Evolutionary conservation across 371 early-diverging fungal genomes (phyloP).

Genomic region (Mucor ambiguus): DNA sequence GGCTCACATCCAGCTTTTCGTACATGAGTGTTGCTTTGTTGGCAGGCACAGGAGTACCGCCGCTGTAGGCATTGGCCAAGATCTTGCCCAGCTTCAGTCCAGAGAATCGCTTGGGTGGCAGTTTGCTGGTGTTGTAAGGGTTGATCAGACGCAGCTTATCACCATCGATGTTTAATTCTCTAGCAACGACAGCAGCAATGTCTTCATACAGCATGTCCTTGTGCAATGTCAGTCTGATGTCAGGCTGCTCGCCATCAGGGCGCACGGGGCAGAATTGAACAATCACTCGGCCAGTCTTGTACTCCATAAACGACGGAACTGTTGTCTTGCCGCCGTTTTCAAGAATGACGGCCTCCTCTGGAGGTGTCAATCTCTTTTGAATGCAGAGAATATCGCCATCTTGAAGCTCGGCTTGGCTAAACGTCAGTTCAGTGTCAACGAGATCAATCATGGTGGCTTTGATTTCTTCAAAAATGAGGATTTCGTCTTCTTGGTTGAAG

Average conservation of each 20-base stretch:
- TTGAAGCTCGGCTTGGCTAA: slow-evolving; percentile 79
- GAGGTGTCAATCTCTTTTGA: slow-evolving; percentile 59
- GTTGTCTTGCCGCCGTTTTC: slow-evolving; percentile 40
- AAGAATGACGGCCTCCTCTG: slow-evolving; percentile 49
- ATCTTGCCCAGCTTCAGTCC: slow-evolving; percentile 29
- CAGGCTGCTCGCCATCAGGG: slow-evolving; percentile 14
- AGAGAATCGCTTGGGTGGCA: slow-evolving; percentile 23
- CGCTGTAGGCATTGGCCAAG: slow-evolving; percentile 12
- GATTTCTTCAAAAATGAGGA: slow-evolving; percentile 87
- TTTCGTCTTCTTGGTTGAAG: slow-evolving; percentile 53
- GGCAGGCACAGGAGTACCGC: background rate
- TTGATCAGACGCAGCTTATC: slow-evolving; percentile 39
- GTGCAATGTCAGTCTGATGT: slow-evolving; percentile 31
- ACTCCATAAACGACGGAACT: slow-evolving; percentile 76
- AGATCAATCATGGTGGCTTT: slow-evolving; percentile 88
- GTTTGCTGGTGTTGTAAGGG: slow-evolving; percentile 21
- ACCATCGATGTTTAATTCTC: slow-evolving; percentile 29
- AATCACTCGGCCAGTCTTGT: slow-evolving; percentile 63
- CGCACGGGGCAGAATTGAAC: slow-evolving; percentile 68
- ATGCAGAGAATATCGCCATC: slow-evolving; percentile 92
- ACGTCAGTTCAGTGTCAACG: slow-evolving; percentile 65
- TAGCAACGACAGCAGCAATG: slow-evolving; percentile 21
- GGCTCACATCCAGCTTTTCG: slow-evolving; percentile 80
- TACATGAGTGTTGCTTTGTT: slow-evolving; percentile 58
- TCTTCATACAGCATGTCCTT: slow-evolving; percentile 28